Evolutionary conservation across 2,329 filamentous ascomycete genomes (phyloP).

Genomic region (Phialocephala sp.): DNA sequence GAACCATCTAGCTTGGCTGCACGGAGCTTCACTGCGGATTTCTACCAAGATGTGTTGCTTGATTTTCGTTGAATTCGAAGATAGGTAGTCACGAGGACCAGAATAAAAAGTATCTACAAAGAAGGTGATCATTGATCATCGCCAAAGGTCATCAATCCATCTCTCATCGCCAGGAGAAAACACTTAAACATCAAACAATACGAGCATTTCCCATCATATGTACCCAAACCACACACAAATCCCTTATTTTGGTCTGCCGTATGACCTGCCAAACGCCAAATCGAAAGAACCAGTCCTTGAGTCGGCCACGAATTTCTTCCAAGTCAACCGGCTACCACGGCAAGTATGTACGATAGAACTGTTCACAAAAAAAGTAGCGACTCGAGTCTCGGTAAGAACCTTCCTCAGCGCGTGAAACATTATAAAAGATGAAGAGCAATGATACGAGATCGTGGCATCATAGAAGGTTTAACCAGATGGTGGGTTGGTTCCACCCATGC

Average conservation of each 20-base stretch:
- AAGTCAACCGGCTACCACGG: slow-evolving; percentile 1
- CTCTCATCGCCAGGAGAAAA: slow-evolving; percentile 16
- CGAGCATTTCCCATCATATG: slow-evolving; percentile 24
- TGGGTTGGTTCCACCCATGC: slow-evolving; percentile 52
- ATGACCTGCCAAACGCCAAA: slow-evolving; percentile 24
- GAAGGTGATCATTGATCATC: slow-evolving; percentile 22
- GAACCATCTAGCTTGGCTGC: no score
- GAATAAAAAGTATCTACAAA: slow-evolving; percentile 32
- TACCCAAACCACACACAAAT: slow-evolving; percentile 20
- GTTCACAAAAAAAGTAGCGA: background rate
- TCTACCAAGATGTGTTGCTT: background rate
- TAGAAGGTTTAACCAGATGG: slow-evolving; percentile 35
- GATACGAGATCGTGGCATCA: background rate
- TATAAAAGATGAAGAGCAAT: background rate
- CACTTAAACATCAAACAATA: slow-evolving; percentile 26
- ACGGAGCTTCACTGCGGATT: no score
- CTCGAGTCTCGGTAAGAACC: background rate
- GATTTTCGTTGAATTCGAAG: slow-evolving; percentile 4
- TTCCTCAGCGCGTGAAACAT: background rate
- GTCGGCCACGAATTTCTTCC: slow-evolving; percentile 1
- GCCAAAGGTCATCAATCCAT: slow-evolving; percentile 17
- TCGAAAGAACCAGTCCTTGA: slow-evolving; percentile 6
- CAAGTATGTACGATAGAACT: slow-evolving; percentile 15
- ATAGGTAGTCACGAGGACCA: slow-evolving; percentile 8
- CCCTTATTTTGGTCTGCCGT: slow-evolving; percentile 16